Evolutionary conservation across 208 protist species (phyloP), one percentile per base, ranked within the genome.

Genomic region (Trypanosoma platydactyli): DNA sequence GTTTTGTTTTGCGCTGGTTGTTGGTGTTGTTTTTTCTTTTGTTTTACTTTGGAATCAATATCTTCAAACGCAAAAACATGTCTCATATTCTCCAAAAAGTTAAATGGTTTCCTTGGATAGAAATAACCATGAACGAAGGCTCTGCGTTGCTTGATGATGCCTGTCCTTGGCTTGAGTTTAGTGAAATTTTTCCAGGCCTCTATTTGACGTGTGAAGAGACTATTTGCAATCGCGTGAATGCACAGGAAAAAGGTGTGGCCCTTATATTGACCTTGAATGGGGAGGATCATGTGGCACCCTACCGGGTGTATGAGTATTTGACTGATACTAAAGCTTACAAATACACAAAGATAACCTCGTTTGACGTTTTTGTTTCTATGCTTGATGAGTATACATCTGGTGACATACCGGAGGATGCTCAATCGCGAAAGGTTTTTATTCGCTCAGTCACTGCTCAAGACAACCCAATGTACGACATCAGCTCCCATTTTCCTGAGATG

Each of bases 191-290:
- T 18, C 79, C 86, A 42, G 84, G 89, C 16, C 58, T 95, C 0
- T 90, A 79, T 63, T 60, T 95, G 18, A 87, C 89, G 30, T 93
- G 86, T 57, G 86, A 89, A 29, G 64, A 79, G 12, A 70, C 79
- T 38, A 33, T 69, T 22, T 62, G 48, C 48, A 61, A 79, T 62
- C 58, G 58, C 12, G 27, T 22, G 42, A 68, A 77, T 40, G 54
- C 64, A 30, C 73, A 90, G 53, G 66, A 80, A 33, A 52, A 66
- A 46, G 76, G 81, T 5, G 81, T 88, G 25, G 58, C 76, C 20
- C 76, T 95, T 29, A 76, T 95, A 16, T 72, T 95, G 45, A 89
- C 83, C 24, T 55, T 95, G 40, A 91, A 85, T 66, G 84, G 73
- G n/a, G 66, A 57, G 5, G 44, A 64, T 18, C 53, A 93, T 24